These are phyloP conservation scores for Closterium sp. DNA, from an alignment of 139 green algal species.

Conservation along the genomic window DNA sequence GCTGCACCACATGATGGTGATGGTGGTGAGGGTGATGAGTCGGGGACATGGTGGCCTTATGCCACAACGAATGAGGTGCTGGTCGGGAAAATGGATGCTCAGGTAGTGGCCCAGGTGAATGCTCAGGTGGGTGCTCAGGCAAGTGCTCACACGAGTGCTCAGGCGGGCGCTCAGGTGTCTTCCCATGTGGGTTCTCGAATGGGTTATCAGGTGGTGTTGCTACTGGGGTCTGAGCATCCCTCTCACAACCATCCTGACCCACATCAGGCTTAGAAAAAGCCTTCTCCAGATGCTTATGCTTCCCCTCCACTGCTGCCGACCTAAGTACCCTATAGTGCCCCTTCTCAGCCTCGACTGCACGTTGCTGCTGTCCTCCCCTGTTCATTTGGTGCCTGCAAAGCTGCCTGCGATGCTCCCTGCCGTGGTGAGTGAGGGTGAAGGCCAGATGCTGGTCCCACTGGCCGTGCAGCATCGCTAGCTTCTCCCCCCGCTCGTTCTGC, in stretches of 20 bases:
- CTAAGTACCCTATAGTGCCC: background rate
- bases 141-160: background rate
- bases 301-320: no score
- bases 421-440: constrained; percentile 38
- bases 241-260: background rate
- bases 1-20: no score
- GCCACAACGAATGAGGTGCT: background rate
- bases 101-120: background rate
- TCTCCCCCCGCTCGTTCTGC: constrained; percentile 19
- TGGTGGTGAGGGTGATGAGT: constrained; percentile 55
- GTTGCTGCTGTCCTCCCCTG: background rate
- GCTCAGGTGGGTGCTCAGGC: background rate
- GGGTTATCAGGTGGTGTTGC: background rate
- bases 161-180: background rate
- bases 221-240: background rate
- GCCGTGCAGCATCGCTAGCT: constrained; percentile 53
- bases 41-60: background rate
- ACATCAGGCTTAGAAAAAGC: background rate
- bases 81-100: background rate
- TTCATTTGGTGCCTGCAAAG: no score
- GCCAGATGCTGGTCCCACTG: constrained; percentile 65
- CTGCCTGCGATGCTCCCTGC: background rate
- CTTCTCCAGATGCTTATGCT: background rate
- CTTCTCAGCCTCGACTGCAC: background rate
- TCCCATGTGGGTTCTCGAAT: background rate